These are phyloP conservation scores for Yamadazyma takamatsuzukensis DNA, from an alignment of 805 yeast genomes.

Conservation along the genomic window DNA sequence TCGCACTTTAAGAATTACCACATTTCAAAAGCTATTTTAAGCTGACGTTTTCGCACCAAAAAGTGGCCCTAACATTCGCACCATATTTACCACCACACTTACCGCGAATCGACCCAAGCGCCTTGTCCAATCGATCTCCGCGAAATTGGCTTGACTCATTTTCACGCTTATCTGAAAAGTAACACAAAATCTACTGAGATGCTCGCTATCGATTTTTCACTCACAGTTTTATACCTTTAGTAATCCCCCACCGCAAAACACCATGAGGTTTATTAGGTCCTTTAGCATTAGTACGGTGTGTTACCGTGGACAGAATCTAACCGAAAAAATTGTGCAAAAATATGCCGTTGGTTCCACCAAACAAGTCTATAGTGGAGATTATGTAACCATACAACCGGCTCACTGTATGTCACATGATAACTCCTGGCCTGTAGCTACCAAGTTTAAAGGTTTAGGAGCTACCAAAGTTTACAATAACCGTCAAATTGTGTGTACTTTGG, in stretches of 20 bases:
- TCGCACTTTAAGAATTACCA: neutral
- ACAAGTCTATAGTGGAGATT: conserved; percentile 83
- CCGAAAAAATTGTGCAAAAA: conserved; percentile 92
- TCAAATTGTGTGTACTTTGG: conserved; percentile 94
- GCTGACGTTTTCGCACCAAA: neutral
- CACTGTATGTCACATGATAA: conserved; percentile 99
- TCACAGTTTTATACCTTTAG: too few relatives aligned
- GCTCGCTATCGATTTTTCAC: too few relatives aligned
- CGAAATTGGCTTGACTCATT: too few relatives aligned
- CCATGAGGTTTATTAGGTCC: conserved; percentile 11
- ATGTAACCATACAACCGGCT: conserved; percentile 90
- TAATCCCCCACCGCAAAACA: too few relatives aligned
- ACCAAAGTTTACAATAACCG: conserved; percentile 73
- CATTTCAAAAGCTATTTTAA: neutral
- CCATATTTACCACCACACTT: too few relatives aligned
- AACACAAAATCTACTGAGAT: too few relatives aligned
- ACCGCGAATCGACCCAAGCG: too few relatives aligned
- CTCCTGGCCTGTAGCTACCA: conserved; percentile 98
- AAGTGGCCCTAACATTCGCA: too few relatives aligned
- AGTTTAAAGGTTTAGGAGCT: conserved; percentile 94
- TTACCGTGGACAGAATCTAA: conserved; percentile 69
- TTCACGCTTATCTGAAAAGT: too few relatives aligned
- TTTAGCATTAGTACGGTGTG: conserved; percentile 16
- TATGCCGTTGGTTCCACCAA: conserved; percentile 89
- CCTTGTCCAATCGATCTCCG: too few relatives aligned